Evolutionary conservation across 2,329 filamentous ascomycete genomes (phyloP).

Genomic region (Incumbomyces lentus): DNA sequence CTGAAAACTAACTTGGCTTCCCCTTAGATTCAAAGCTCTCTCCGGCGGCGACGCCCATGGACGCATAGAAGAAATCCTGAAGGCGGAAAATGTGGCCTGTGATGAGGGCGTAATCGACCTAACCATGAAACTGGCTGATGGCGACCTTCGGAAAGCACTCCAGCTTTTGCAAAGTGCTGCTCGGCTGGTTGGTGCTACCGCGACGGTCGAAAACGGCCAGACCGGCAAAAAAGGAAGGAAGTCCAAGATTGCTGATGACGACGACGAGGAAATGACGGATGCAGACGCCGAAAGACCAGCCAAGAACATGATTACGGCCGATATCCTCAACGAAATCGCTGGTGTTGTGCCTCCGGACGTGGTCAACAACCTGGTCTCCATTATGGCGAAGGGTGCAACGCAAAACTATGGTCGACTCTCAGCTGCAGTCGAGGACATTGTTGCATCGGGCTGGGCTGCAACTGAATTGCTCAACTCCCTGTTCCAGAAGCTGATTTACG

Average conservation of each 20-base stretch:
- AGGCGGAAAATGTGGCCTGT: conserved; percentile 62
- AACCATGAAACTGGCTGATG: conserved; percentile 78
- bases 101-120: conserved; percentile 73
- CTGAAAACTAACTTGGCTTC: background rate
- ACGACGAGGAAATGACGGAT: conserved; percentile 52
- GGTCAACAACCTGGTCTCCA: conserved; percentile 54
- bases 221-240: conserved; percentile 35
- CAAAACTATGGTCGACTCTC: conserved; percentile 62
- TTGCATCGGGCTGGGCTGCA: conserved; percentile 95
- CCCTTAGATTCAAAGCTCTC: conserved; percentile 74
- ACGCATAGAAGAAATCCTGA: conserved; percentile 72
- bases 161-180: conserved; percentile 95
- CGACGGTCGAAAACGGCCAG: conserved; percentile 27
- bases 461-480: conserved; percentile 76
- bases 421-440: conserved; percentile 74
- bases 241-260: conserved; percentile 35
- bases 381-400: conserved; percentile 60
- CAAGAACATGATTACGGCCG: conserved; percentile 56
- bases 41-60: conserved; percentile 74
- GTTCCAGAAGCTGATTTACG: conserved; percentile 71
- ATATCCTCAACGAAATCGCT: conserved; percentile 85
- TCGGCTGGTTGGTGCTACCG: conserved; percentile 61
- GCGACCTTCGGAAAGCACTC: conserved; percentile 90
- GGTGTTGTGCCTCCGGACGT: conserved; percentile 76
- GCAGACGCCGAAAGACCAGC: conserved; percentile 30